A percentile compares a stretch with the other conserved stretches of the same genome.
phyloP scores from a whole-genome alignment of 768 basidiomycete genomes.

The Thelephora aurantiotincta region DNA sequence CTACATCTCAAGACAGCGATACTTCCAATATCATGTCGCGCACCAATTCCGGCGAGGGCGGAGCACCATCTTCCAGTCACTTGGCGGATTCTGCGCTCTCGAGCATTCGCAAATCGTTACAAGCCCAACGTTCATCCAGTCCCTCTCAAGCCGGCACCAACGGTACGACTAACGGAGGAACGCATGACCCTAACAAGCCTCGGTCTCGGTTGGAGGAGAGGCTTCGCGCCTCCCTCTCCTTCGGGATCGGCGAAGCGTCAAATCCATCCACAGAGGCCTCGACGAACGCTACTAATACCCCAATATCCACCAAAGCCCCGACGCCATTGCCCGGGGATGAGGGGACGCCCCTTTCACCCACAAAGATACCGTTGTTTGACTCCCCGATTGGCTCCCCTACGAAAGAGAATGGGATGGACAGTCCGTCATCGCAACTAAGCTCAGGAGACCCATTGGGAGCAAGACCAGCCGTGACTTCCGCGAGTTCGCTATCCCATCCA shows the following conservation, averaged over 20 bases:
- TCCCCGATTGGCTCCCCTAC: conserved; percentile 15
- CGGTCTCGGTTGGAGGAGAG: conserved; percentile 66
- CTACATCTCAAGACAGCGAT: conserved; percentile 20
- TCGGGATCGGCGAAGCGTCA: conserved; percentile 43
- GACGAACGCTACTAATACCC: conserved; percentile 11
- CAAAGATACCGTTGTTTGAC: conserved; percentile 29
- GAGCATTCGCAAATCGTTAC: conserved; percentile 51
- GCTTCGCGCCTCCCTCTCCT: conserved; percentile 39
- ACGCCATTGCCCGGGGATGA: conserved; percentile 17
- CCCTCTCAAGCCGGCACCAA: conserved; percentile 16
- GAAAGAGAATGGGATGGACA: too few species aligned
- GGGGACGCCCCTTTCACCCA: conserved; percentile 24
- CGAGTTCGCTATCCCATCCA: too few species aligned
- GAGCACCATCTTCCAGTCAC: conserved; percentile 33
- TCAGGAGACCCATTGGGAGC: too few species aligned
- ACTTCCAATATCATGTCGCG: conserved; percentile 20
- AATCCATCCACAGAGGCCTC: conserved; percentile 24
- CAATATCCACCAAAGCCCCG: conserved; percentile 24
- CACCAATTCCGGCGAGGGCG: conserved; percentile 6
- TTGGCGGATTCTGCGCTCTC: conserved; percentile 46
- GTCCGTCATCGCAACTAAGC: too few species aligned
- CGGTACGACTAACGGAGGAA: conserved; percentile 2
- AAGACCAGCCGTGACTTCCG: too few species aligned
- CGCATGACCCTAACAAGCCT: conserved; percentile 10
- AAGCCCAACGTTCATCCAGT: conserved; percentile 33